Evolutionary conservation across 768 basidiomycete genomes (phyloP), one percentile per base, ranked within the genome.

Genomic region (Rubroboletus satanas): DNA sequence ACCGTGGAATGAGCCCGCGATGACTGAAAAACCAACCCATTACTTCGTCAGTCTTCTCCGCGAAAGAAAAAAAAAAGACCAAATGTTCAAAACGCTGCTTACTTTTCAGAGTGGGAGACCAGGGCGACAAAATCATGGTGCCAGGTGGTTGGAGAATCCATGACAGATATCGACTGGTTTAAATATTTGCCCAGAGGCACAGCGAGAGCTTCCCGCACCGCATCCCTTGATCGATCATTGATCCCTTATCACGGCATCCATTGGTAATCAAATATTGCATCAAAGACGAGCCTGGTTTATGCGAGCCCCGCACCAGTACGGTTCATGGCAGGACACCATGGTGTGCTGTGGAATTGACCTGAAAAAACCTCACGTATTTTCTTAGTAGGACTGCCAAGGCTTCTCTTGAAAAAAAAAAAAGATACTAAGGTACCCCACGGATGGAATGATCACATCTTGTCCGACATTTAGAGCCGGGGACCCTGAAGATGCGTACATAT

Each of bases 91-190:
- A 7, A 5, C 0, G 6, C 32, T 7, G 28, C 62, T 15, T 42
- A 67, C 64, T 43, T 46, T 67, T 54, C 38, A 64, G 33, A 18
- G 57, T 11, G 8, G 9, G 37, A 36, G 45, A 51, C 64, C 62
- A 67, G 8, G 54, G 45, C 1, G n/a, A 14, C 8, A 54, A 12
- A 4, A 44, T 15, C 46, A 49, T 45, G 31, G 17, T 4, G 45
- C 15, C 6, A 6, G 3, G 8, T 39, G 10, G 35, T 44, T 18
- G 31, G n/a, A 4, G 23, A 29, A 5, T 32, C n/a, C 23, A 37
- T 29, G 14, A 23, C 26, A 21, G 10, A 17, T 33, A 8, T 9
- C 9, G 18, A 21, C 26, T 33, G 45, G 21, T 1, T 56, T 56
- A 56, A 51, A 56, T 60, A 42, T 8, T 17, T 4, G 8, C 14